A percentile compares a stretch with the other conserved stretches of the same genome.
These are phyloP conservation scores for Teratosphaeria gauchensis DNA, from an alignment of 2,329 filamentous ascomycete species.

Conservation along the genomic window DNA sequence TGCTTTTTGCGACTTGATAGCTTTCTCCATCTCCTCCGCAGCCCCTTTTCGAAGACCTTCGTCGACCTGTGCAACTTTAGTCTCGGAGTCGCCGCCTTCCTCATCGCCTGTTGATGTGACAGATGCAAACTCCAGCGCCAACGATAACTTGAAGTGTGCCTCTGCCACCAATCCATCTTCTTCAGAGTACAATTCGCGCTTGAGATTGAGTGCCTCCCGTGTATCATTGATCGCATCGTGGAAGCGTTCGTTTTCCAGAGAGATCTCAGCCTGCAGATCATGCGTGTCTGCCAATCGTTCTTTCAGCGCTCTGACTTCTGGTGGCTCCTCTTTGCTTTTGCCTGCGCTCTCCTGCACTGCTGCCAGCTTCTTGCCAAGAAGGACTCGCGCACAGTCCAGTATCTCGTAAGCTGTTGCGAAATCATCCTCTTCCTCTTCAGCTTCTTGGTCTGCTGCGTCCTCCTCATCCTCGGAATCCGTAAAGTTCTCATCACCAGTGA, in stretches of 20 bases:
- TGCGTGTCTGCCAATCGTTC: conserved; percentile 87
- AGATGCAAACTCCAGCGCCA: conserved; percentile 88
- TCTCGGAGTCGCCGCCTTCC: conserved; percentile 26
- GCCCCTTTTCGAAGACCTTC: conserved; percentile 63
- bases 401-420: conserved; percentile 56
- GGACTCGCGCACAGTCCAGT: conserved; percentile 52
- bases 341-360: conserved; percentile 37
- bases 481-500: conserved; percentile 90
- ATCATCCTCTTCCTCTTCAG: conserved; percentile 49
- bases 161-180: conserved; percentile 84
- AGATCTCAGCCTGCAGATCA: conserved; percentile 89
- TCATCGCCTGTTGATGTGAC: conserved; percentile 50
- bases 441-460: conserved; percentile 34
- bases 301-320: conserved; percentile 53
- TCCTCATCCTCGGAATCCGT: conserved; percentile 57
- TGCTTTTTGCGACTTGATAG: conserved; percentile 61
- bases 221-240: conserved; percentile 78
- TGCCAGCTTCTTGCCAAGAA: conserved; percentile 49
- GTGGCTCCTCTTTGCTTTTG: conserved; percentile 34
- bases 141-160: conserved; percentile 90
- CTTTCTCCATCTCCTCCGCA: conserved; percentile 59
- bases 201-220: conserved; percentile 65
- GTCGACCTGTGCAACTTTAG: conserved; percentile 45
- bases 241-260: conserved; percentile 92
- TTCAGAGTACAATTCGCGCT: conserved; percentile 65